Evolutionary conservation across 2,329 filamentous ascomycete species (phyloP), one percentile per base, ranked within the genome.

Genomic region (Hypocrella siamensis): DNA sequence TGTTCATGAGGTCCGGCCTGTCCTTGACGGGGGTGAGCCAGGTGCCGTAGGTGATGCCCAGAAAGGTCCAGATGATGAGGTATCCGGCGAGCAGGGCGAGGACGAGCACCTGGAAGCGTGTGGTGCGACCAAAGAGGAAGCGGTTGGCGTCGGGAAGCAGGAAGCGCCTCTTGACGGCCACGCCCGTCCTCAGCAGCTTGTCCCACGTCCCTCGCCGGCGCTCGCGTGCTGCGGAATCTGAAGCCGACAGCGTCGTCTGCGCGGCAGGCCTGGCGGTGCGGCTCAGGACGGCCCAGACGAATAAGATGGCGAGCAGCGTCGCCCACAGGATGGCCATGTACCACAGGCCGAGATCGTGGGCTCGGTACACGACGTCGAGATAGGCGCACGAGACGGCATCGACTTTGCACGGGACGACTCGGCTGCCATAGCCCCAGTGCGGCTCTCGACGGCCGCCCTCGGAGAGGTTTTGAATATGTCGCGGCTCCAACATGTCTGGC

Each of bases 21-120:
- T 58, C 58, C 46, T 71, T 70, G 31, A 82, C 66, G 0, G 79
- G 79, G 0, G 77, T 82, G 7, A 78, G 49, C 79, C 79, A 84
- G 9, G 54, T 75, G 26, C 65, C 61, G 53, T 82, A 84, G 7
- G 61, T 53, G 36, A 83, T 76, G 19, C 77, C 79, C 10, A 75
- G 63, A 30, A 84, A 79, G 48, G 66, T 70, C 56, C 75, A 82
- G 38, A 84, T 57, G 28, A 70, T 55, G 1, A 85, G 57, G 44
- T 86, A 85, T 2, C 46, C 65, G 1, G 60, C 47, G 2, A 85
- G 49, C 8, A 70, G 51, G 1, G 62, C 48, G 3, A 84, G 57
- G 18, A 79, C 59, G 16, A 72, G 43, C 4, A 84, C 63, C 46
- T 85, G 79, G 6, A 82, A 58, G 15, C 78, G 64, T 1, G 75